Evolutionary conservation across 129 eudicot genomes (phyloP), one percentile per base, ranked within the genome.

Genomic region (Daucus carota): DNA sequence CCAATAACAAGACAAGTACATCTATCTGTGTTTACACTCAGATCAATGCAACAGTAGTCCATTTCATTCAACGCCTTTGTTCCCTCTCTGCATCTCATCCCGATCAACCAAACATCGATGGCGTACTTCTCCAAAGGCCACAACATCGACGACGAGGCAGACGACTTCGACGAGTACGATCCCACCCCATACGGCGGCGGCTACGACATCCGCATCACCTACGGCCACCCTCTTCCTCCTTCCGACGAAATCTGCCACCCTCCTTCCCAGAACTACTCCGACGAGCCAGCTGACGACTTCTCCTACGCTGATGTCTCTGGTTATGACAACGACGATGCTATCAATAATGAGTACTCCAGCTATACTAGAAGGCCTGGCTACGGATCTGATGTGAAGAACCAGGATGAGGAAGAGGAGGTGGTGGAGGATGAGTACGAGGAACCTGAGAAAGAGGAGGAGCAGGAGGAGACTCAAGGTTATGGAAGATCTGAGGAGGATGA

Each of bases 131-230:
- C 92, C 1, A 88, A 80, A 84, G 97, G 97, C 74, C 91, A 87
- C 90, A 88, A 72, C 75, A 72, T 80, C 84, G 90, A 60, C 81
- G 95, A 90, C 78, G 91, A 83, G 8, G 90, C 81, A 72, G 87
- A 90, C 44, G 97, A 93, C 79, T 93, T 93, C 72, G 97, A 90
- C 73, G 97, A 93, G 90, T 90, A 68, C 81, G 97, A 93, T 80
- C 59, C 96, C 86, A 79, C 89, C 76, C 97, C 98, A 15, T 93
- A 90, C 81, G 95, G 84, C 24, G 98, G 98, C 4, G 98, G 98
- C 9, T 90, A 93, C 91, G 97, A 93, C 83, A 89, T 88, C 70
- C 2, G 73, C 36, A 68, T 88, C 48, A 88, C 92, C 69, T 93
- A 93, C 76, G 97, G 98, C 75, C 98, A 88, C 63, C 88, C 98